A percentile compares a stretch with the other conserved stretches of the same genome.
Evolutionary conservation across 1,284 basidiomycete species (phyloP).

Genomic region (Pyrrhoderma lamaoense): DNA sequence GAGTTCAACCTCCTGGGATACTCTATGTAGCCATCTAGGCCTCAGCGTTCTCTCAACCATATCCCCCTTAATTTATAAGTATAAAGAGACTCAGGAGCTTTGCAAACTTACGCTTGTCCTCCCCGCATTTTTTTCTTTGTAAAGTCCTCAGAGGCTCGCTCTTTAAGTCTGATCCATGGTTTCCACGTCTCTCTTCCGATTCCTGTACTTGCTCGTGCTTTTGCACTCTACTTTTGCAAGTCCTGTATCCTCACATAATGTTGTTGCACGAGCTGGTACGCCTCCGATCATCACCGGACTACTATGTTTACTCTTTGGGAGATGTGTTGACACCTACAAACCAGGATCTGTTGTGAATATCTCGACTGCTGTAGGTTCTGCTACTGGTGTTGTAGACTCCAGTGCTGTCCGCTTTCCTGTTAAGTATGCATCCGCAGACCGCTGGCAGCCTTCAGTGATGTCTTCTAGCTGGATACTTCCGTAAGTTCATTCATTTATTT

Average conservation of each 20-base stretch:
- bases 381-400: conserved; percentile 42
- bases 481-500: conserved; percentile 35
- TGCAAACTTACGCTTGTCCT: too few relatives aligned
- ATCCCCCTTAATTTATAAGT: too few relatives aligned
- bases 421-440: conserved; percentile 53
- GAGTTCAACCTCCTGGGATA: too few relatives aligned
- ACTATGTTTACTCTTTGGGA: too few relatives aligned
- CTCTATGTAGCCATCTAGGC: too few relatives aligned
- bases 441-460: conserved; percentile 52
- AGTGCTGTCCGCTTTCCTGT: conserved; percentile 52
- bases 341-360: conserved; percentile 22
- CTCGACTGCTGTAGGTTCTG: conserved; percentile 45
- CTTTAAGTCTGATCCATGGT: background rate
- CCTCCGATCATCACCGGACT: background rate
- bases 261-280: conserved; percentile 1
- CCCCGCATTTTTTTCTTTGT: background rate
- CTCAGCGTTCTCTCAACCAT: too few relatives aligned
- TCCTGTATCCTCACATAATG: background rate
- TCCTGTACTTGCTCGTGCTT: background rate
- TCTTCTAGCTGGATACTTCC: conserved; percentile 52
- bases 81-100: too few relatives aligned
- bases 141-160: background rate
- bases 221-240: background rate
- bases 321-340: too few relatives aligned
- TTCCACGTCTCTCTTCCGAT: background rate